These are phyloP conservation scores for Penicillium pancosmium DNA, from an alignment of 495 filamentous ascomycete genomes.

Conservation along the genomic window DNA sequence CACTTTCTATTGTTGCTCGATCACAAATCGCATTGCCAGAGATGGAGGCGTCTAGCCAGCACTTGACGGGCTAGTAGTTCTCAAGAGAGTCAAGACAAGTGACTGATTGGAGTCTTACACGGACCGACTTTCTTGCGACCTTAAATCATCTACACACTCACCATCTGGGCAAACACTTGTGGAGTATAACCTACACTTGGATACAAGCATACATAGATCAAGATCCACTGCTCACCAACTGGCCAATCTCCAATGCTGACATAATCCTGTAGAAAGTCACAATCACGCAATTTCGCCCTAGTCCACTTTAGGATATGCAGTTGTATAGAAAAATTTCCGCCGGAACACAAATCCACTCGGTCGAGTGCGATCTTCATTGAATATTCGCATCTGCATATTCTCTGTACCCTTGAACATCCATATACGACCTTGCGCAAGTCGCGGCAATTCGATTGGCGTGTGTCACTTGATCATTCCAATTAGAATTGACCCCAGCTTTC, in stretches of 20 bases:
- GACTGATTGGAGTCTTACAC: too few relatives aligned
- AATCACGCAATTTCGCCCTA: conserved; percentile 31
- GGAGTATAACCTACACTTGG: too few relatives aligned
- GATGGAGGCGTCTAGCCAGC: too few relatives aligned
- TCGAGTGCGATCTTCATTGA: neutral
- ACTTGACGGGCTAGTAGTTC: too few relatives aligned
- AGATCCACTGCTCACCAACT: neutral
- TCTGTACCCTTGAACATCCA: neutral
- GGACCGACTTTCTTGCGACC: too few relatives aligned
- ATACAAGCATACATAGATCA: too few relatives aligned
- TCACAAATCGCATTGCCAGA: too few relatives aligned
- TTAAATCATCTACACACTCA: too few relatives aligned
- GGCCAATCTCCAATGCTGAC: neutral
- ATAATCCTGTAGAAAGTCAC: neutral
- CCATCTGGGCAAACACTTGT: too few relatives aligned
- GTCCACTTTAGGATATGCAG: conserved; percentile 19
- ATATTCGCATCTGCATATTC: neutral
- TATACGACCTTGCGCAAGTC: neutral
- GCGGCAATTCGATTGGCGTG: neutral
- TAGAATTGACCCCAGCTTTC: conserved; percentile 4
- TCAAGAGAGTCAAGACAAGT: too few relatives aligned
- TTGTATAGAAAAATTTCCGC: conserved; percentile 26
- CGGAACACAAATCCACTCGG: conserved; percentile 1
- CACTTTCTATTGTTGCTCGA: too few relatives aligned
- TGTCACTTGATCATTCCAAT: neutral